Base-by-base conservation (phyloP, 257 asterid genomes). In the Nicotiana otophora region DNA sequence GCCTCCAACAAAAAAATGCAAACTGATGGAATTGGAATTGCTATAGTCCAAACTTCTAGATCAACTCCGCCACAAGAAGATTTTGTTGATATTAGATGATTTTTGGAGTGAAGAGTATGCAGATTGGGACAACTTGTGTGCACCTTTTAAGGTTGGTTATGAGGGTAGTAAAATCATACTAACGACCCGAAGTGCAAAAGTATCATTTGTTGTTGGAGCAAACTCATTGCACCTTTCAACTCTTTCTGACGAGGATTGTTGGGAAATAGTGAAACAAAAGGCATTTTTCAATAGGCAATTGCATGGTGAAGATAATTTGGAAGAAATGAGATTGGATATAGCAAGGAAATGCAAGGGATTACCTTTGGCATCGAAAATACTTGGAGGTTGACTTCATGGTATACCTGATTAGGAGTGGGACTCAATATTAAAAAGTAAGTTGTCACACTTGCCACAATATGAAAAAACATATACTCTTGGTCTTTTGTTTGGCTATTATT, bases 321-420 rank as follows among this genome's bases (percentile, higher is more conserved):
- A 83, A 69, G 54, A 39, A 39, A 66, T 84, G 11, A 89, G 92
- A 70, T 75, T 46, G 63, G 11, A 81, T 57, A 82, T 89, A 6
- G 87, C 89, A 2, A 57, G 5, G 61, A 89, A 87, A 84, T 89
- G 89, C 51, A 67, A 65, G 76, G 88, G 91, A 7, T 55, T 89
- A 69, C 89, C 91, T 53, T 80, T 86, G 78, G 90, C 85, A 33
- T 88, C 89, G 9, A 85, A 84, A 68, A 54, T 84, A 4, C 78
- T 90, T n/a, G 87, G 91, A 61, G 82, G 89, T 67, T 53, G 86
- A 69, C 57, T 90, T 67, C 86, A 76, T 12, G 83, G 84, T 19
- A 78, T 83, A 53, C 84, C 54, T 1, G 81, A 68, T 15, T 57
- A 31, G 51, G 85, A 85, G 58, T 90, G 91, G 91, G 84, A 67